Conservation (phyloP, 1,284 basidiomycete genomes). For the Psilocybe mexicana region DNA sequence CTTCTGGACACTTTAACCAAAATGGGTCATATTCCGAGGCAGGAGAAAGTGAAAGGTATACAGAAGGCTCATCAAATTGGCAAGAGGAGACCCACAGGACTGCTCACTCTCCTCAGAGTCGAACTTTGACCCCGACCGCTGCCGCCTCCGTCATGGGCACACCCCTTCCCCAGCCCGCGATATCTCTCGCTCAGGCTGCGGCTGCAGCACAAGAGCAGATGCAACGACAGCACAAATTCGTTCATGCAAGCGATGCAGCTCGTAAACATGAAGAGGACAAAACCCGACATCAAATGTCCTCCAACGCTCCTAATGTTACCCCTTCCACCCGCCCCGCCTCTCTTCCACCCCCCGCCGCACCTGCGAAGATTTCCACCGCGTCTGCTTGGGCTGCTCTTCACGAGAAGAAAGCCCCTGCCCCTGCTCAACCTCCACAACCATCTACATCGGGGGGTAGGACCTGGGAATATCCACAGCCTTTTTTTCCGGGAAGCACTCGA, state of each 20-base stretch:
- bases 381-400: conserved; percentile 23
- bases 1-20: conserved; percentile 20
- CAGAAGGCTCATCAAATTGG: neutral
- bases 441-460: conserved; percentile 14
- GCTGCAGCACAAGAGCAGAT: conserved; percentile 20
- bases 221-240: conserved; percentile 18
- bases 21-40: conserved; percentile 20
- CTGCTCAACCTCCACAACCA: conserved; percentile 12
- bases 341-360: conserved; percentile 10
- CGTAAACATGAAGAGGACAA: conserved; percentile 23
- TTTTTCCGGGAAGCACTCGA: conserved; percentile 11
- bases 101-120: conserved; percentile 15
- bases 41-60: conserved; percentile 21
- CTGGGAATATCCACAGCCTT: conserved; percentile 19
- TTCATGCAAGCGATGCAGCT: conserved; percentile 30
- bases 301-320: conserved; percentile 2
- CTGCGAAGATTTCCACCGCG: conserved; percentile 20
- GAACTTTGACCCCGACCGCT: conserved; percentile 24
- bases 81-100: conserved; percentile 12
- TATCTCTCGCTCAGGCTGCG: conserved; percentile 24
- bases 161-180: conserved; percentile 15
- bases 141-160: conserved; percentile 25
- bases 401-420: conserved; percentile 5
- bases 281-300: conserved; percentile 12
- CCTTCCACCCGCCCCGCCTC: conserved; percentile 17